Evolutionary conservation across 805 yeast genomes (phyloP), one percentile per base, ranked within the genome.

Genomic region (Candida palmyrensis): DNA sequence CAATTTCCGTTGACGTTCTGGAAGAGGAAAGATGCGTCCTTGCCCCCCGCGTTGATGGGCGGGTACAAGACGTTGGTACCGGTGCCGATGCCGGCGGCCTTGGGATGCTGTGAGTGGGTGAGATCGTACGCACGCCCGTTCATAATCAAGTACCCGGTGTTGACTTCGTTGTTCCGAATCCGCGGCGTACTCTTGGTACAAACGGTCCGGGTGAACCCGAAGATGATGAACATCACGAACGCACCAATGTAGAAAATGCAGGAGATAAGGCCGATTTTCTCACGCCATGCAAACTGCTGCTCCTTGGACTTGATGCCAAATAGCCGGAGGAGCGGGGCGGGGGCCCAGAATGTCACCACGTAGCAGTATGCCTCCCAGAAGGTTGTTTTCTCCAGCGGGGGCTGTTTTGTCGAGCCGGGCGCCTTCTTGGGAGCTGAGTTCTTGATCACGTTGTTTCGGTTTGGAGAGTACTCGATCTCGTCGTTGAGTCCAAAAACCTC

Each of bases 251-350:
- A 71, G 13, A 82, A 42, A 46, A 90, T 88, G 35, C 88, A 69
- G 1, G 92, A 71, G 27, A 90, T 67, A 27, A 92, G 68, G 2
- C 87, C 97, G 35, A 89, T 82, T 52, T 90, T 90, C 51, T 92
- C 98, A 51, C 98, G 74, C 98, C 98, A 92, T 0, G 97, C 97
- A 67, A 78, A 77, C 53, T 89, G 97, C 39, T 95, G 76, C 27
- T 79, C 89, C 44, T 77, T 76, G 14, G 82, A 77, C 21, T 73
- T 72, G 72, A 90, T 71, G 3, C 97, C 97, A 57, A 77, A 82
- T 27, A 84, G 55, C 27, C 62, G 63, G 47, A 88, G 59, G 21
- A 87, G 41, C 0, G 88, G 80, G 3, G 82, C 74, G 1, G 97
- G 95, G 3, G 95, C 94, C 92, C 96, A 90, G 55, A 87, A 87